Evolutionary conservation across 2,329 filamentous ascomycete species (phyloP), one percentile per base, ranked within the genome.

Genomic region (Penicillium sclerotiorum): DNA sequence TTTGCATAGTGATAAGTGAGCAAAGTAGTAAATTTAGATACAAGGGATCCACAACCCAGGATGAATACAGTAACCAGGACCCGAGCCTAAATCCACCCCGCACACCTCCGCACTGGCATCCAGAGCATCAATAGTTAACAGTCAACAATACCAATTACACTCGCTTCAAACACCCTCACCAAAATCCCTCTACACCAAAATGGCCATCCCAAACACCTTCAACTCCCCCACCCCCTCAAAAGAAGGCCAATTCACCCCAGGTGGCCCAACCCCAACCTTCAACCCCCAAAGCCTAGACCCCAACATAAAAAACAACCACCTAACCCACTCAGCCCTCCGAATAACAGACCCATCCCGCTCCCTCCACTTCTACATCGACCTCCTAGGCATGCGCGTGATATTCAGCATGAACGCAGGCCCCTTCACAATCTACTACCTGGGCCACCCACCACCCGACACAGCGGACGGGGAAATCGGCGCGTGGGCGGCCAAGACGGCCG

Each of bases 401-500:
- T 73, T 72, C 50, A 69, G 61, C 18, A 66, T 72, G 62, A 72
- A 73, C 43, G 60, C 66, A 27, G 69, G 71, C 7, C 70, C 69
- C 7, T 72, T 69, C 55, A 73, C 69, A 7, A 66, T 73, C 45
- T 73, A 73, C 55, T 73, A 72, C 47, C 65, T 73, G 5, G 70
- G 68, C 6, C 67, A 72, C 35, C 70, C 70, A 4, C 61, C 65
- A 11, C 62, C 65, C 12, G 47, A 58, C 11, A 59, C 57, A n/a
- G 47, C 66, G 37, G 61, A 70, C 30, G 54, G 69, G 6, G 33
- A 49, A 6, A 36, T 53, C 13, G 40, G 13, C 18, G 22, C 21
- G 4, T 72, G 67, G 64, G 65, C 67, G 9, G 48, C 53, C 35
- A 55, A 60, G 7, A 66, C 66, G 2, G 60, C 62, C 2, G 48